Conservation (phyloP, 441 rosid species). For the Theobroma grandiflorum region DNA sequence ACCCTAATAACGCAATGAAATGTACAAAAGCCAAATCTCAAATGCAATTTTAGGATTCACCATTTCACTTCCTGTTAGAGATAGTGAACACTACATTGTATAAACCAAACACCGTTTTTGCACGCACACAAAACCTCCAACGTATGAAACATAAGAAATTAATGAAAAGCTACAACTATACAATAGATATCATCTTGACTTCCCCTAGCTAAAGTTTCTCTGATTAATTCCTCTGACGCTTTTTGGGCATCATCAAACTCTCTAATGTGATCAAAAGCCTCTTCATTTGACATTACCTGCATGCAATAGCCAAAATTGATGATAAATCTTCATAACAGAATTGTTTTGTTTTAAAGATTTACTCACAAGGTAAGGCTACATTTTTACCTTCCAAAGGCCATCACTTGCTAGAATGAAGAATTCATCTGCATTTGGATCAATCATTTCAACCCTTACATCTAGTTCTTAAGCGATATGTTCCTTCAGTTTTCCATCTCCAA, state of each 20-base stretch:
- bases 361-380: neutral
- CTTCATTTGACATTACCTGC: conserved; percentile 64
- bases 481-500: conserved; percentile 90
- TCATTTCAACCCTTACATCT: conserved; percentile 19
- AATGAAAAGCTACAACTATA: conserved; percentile 45
- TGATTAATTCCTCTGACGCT: conserved; percentile 41
- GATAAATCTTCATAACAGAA: no score
- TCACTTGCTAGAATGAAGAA: conserved; percentile 66
- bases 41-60: no score
- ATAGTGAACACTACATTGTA: no score
- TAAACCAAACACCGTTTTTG: no score
- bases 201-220: conserved; percentile 43
- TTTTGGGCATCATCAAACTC: conserved; percentile 35
- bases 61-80: no score
- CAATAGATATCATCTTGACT: conserved; percentile 65
- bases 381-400: conserved; percentile 64
- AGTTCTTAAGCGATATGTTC: conserved; percentile 87
- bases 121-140: no score
- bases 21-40: no score
- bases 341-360: no score
- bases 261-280: conserved; percentile 41
- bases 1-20: no score
- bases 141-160: neutral
- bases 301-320: neutral
- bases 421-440: conserved; percentile 19